Evolutionary conservation across 495 filamentous ascomycete species (phyloP).

Genomic region (Xeromyces bisporus): DNA sequence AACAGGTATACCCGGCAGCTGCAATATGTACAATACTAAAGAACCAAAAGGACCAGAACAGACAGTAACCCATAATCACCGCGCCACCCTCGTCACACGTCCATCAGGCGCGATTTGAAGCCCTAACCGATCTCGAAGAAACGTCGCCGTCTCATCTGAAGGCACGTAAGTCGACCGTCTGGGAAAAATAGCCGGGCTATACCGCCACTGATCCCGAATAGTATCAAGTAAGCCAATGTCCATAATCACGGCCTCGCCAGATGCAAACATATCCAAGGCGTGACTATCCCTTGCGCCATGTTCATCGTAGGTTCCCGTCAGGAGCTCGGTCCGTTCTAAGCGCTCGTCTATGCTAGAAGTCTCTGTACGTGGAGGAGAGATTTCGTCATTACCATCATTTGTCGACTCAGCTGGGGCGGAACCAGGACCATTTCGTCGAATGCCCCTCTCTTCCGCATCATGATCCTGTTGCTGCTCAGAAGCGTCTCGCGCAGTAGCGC

Average conservation of each 20-base stretch:
- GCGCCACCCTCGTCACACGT: constrained; percentile 18
- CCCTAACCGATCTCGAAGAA: constrained; percentile 27
- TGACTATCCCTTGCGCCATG: constrained; percentile 20
- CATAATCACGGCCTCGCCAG: constrained; percentile 52
- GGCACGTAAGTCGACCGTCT: constrained; percentile 16
- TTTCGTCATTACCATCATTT: constrained; percentile 10
- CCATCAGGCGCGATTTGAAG: constrained; percentile 25
- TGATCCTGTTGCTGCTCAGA: constrained; percentile 38
- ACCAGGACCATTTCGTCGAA: constrained; percentile 32
- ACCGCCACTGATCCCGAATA: constrained; percentile 44
- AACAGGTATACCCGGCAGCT: too few relatives aligned
- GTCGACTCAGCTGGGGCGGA: constrained; percentile 1
- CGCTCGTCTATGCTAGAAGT: constrained; percentile 16
- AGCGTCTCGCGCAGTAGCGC: constrained; percentile 2
- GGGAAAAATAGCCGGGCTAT: constrained; percentile 10
- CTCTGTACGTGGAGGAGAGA: neutral
- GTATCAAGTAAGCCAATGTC: constrained; percentile 53
- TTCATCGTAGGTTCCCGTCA: constrained; percentile 24
- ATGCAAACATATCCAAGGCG: constrained; percentile 41
- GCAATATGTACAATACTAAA: too few relatives aligned
- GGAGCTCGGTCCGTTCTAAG: constrained; percentile 28
- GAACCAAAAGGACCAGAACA: too few relatives aligned
- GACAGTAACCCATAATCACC: constrained; percentile 3
- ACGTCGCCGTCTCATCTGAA: constrained; percentile 25
- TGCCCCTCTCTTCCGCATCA: constrained; percentile 69